Conservation (phyloP, 441 rosid species). For the Erodium trifolium region DNA sequence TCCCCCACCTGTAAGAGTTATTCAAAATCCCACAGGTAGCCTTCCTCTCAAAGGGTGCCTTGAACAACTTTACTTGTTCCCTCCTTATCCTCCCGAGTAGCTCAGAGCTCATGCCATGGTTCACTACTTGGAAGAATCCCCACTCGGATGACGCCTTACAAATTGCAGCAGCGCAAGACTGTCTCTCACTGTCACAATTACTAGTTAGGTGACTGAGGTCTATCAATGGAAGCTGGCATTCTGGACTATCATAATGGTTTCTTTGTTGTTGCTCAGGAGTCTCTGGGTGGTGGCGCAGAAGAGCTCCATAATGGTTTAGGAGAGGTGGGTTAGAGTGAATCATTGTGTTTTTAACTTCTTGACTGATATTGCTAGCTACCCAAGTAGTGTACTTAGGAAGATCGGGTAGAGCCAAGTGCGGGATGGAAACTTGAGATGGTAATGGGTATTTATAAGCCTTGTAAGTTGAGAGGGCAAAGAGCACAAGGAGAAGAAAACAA, state of each 20-base stretch:
- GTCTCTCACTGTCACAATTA: conserved; percentile 14
- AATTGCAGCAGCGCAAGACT: conserved; percentile 33
- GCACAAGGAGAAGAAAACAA: conserved; percentile 18
- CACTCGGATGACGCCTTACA: conserved; percentile 46
- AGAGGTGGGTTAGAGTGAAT: conserved; percentile 39
- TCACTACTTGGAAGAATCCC: conserved; percentile 67
- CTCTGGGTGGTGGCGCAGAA: conserved; percentile 13
- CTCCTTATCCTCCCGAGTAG: conserved; percentile 36
- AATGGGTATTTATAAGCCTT: conserved; percentile 1
- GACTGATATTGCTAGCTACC: conserved; percentile 2
- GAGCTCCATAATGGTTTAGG: conserved; percentile 23
- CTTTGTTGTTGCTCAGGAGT: conserved; percentile 1
- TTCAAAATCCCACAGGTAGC: conserved; percentile 30
- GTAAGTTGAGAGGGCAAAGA: conserved; percentile 11
- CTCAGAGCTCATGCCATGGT: conserved; percentile 44
- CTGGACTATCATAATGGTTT: background rate
- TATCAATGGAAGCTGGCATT: conserved; percentile 52
- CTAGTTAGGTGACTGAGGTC: conserved; percentile 35
- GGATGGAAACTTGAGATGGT: conserved; percentile 1
- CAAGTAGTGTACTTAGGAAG: background rate
- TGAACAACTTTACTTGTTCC: conserved; percentile 42
- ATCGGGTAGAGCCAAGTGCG: background rate
- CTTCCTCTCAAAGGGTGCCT: conserved; percentile 37
- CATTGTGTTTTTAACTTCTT: conserved; percentile 6
- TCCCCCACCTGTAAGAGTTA: conserved; percentile 60